Evolutionary conservation across 345 rosid species (phyloP), one percentile per base, ranked within the genome.

Genomic region (Toxicodendron radicans): DNA sequence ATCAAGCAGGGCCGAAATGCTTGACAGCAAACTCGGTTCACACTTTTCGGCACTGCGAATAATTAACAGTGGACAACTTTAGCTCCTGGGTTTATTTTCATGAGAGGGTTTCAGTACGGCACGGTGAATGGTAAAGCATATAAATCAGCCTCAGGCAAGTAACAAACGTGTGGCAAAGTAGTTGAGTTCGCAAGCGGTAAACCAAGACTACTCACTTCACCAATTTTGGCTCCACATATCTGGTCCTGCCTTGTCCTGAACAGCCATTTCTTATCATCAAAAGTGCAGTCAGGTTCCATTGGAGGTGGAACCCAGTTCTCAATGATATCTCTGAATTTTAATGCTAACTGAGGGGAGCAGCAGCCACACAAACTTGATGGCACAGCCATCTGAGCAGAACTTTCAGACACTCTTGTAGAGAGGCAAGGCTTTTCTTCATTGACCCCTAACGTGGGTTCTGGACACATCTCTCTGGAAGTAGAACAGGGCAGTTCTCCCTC

Each of bases 91-190:
- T 27, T 27, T 21, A 13, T 70, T 57, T 61, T 57, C 57, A 64
- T 66, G 49, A 33, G 54, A 48, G 45, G 46, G 51, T 68, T 58
- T 80, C 77, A 88, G 65, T 78, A 88, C 13, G 88, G 88, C 23
- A 84, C 73, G 0, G 88, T 76, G 73, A 67, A 84, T n/a, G 89
- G 91, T 66, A 88, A 83, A 41, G 88, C 90, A 67, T 81, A 80
- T 53, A 79, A 41, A 35, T 80, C 84, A 17, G 69, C 84, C 73
- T 84, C 91, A 0, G 82, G 89, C 66, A 82, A 75, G 63, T 70
- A 81, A 52, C 83, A 56, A 53, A 49, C 75, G 10, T 61, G 72
- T 53, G 89, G 88, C 82, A 84, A 78, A 17, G 66, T 35, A 38
- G 35, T 33, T 27, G 67, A 68, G 60, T 66, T 75, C 60, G 69